Base-by-base conservation (phyloP, 2,329 filamentous ascomycete genomes). In the Xylaria sp. region DNA sequence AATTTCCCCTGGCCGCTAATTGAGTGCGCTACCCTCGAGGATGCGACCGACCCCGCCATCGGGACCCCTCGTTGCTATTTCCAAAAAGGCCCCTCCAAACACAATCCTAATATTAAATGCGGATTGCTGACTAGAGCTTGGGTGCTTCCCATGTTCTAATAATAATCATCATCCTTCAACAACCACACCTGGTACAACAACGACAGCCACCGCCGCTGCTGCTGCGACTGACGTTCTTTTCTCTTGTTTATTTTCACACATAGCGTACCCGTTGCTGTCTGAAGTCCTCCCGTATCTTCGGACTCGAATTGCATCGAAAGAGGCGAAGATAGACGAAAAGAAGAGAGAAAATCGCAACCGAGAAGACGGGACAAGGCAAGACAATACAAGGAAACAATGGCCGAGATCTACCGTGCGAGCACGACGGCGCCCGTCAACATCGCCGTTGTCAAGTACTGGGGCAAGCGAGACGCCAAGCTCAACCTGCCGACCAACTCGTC, bases 401-500 rank as follows among this genome's bases (percentile, higher is more conserved):
- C 84, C 39, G 84, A 84, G 66, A 88, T 98, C 77, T 94, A 97
- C 85, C 92, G 94, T 77, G 93, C 96, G 75, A 98, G 93, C 85
- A 98, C 96, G 69, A 98, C 94, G 73, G 96, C 96, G 50, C 96
- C 95, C 15, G 95, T 98, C 79, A 98, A 98, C 86, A 98, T 98
- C 80, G 95, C 95, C 74, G 94, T 98, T 67, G 96, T 98, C 84
- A 98, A 98, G 92, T 97, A 99, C 88, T 99, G 97, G 96, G 96
- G 97, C 76, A 99, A 99, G 85, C 93, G 96, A 72, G 94, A 98
- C 82, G 83, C 93, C 62, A 93, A 92, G 80, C 89, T 98, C 77
- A 99, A 99, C 83, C 92, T 98, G 66, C 96, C 96, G 44, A 98
- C 96, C 80, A 99, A 99, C 86, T 97, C 94, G 73, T 99, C 96